Conservation (phyloP, 2,329 filamentous ascomycete species). For the Pseudocercospora eumusae region DNA sequence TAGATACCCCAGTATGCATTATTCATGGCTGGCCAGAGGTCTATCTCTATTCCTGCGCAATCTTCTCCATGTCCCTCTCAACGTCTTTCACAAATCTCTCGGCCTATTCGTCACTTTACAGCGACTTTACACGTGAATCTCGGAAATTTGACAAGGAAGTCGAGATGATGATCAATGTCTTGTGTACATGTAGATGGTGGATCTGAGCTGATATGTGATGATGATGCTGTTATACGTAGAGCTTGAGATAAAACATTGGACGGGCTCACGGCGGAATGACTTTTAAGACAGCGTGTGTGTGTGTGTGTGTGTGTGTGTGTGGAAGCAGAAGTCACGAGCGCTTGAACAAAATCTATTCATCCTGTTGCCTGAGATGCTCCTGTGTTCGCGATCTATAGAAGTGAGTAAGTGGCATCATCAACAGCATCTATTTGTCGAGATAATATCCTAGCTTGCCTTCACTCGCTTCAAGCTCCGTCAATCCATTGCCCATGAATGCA, state of each 20-base stretch:
- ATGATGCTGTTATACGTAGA: slow-evolving; percentile 47
- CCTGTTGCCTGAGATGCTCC: not conserved
- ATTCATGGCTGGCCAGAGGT: not conserved
- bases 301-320: no score
- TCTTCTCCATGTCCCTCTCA: not conserved
- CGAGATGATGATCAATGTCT: slow-evolving; percentile 46
- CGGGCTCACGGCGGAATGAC: not conserved
- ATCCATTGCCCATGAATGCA: slow-evolving; percentile 19
- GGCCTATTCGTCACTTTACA: no score
- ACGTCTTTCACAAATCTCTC: no score
- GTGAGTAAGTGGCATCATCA: not conserved
- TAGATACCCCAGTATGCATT: slow-evolving; percentile 3
- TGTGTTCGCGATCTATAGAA: not conserved
- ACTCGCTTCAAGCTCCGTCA: slow-evolving; percentile 16
- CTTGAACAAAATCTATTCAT: not conserved
- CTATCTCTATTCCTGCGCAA: not conserved
- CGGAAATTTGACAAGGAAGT: slow-evolving; percentile 42
- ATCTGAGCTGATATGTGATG: slow-evolving; percentile 37
- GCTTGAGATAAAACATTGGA: slow-evolving; percentile 33
- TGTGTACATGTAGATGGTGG: slow-evolving; percentile 27
- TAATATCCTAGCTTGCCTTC: slow-evolving; percentile 20
- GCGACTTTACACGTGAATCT: slow-evolving; percentile 28
- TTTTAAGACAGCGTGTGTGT: not conserved
- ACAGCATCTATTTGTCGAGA: slow-evolving; percentile 40
- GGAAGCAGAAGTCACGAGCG: no score